Evolutionary conservation across 208 protist species (phyloP).

Genomic region (Phytomonas sp.): DNA sequence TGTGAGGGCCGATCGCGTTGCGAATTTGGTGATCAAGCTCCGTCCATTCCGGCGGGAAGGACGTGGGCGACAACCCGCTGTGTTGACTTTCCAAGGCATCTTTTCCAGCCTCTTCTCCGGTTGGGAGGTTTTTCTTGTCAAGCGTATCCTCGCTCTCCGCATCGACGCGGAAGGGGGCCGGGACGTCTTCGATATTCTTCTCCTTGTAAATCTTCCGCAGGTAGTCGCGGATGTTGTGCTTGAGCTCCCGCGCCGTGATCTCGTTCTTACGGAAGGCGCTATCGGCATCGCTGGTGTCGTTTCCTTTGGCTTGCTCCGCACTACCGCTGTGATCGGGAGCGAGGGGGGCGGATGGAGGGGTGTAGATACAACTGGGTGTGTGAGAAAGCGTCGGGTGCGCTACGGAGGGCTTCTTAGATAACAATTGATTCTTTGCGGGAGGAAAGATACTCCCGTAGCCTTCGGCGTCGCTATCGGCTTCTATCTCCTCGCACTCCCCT

Average conservation of each 20-base stretch:
- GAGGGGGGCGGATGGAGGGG: neutral
- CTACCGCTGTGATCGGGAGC: neutral
- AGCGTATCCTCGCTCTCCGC: too few species aligned
- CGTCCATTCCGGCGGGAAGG: constrained; percentile 34
- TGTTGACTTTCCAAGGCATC: too few species aligned
- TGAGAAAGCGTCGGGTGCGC: neutral
- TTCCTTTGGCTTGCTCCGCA: neutral
- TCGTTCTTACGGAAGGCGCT: too few species aligned
- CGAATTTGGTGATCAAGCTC: constrained; percentile 30
- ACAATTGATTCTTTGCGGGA: constrained; percentile 10
- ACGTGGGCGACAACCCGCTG: too few species aligned
- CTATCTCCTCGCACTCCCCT: constrained; percentile 43
- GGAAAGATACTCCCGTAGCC: constrained; percentile 69
- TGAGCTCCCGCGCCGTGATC: constrained; percentile 17
- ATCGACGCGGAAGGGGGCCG: neutral
- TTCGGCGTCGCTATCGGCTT: constrained; percentile 78
- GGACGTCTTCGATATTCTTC: neutral
- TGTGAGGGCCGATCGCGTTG: constrained; percentile 35
- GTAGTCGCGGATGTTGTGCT: constrained; percentile 66
- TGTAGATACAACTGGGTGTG: neutral
- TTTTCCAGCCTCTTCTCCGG: neutral
- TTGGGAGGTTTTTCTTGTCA: too few species aligned
- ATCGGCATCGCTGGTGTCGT: too few species aligned
- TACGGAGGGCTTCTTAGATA: neutral
- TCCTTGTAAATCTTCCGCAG: constrained; percentile 9